These are phyloP conservation scores for Neonectria magnoliae DNA, from an alignment of 2,329 filamentous ascomycete species.

Conservation along the genomic window DNA sequence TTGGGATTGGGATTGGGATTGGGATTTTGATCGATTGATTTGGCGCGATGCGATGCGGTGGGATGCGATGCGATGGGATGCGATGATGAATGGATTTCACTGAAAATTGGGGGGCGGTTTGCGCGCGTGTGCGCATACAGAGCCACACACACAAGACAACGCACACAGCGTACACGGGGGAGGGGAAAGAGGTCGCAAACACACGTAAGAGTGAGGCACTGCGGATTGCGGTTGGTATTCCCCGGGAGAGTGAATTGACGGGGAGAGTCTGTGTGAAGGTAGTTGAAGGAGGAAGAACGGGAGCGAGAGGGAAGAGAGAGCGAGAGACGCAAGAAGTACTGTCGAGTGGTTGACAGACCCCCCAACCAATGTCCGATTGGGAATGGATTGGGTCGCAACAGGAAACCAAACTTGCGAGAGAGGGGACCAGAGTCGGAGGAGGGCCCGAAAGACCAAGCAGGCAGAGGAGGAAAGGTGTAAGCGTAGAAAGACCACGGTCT, in stretches of 20 bases:
- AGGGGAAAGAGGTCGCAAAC: slow-evolving; percentile 9
- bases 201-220: slow-evolving; percentile 14
- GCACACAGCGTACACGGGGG: slow-evolving; percentile 17
- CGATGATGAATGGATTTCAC: slow-evolving; percentile 17
- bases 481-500: neutral
- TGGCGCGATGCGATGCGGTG: slow-evolving; percentile 4
- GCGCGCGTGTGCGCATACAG: slow-evolving; percentile 40
- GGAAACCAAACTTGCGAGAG: slow-evolving; percentile 17
- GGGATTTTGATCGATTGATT: slow-evolving; percentile 18
- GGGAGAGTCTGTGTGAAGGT: slow-evolving; percentile 10
- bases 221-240: slow-evolving; percentile 15
- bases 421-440: slow-evolving; percentile 13
- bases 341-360: slow-evolving; percentile 13
- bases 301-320: slow-evolving; percentile 6
- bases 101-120: slow-evolving; percentile 26
- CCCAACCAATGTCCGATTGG: slow-evolving; percentile 34
- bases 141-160: slow-evolving; percentile 29
- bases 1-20: slow-evolving; percentile 14
- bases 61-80: slow-evolving; percentile 19
- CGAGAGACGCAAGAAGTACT: slow-evolving; percentile 9
- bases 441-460: slow-evolving; percentile 23
- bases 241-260: slow-evolving; percentile 11
- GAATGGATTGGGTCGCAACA: slow-evolving; percentile 36
- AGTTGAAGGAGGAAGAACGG: slow-evolving; percentile 23
- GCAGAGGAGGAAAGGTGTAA: slow-evolving; percentile 16